Evolutionary conservation across 371 early-diverging fungal genomes (phyloP).

Genomic region (Mucor irregularis): DNA sequence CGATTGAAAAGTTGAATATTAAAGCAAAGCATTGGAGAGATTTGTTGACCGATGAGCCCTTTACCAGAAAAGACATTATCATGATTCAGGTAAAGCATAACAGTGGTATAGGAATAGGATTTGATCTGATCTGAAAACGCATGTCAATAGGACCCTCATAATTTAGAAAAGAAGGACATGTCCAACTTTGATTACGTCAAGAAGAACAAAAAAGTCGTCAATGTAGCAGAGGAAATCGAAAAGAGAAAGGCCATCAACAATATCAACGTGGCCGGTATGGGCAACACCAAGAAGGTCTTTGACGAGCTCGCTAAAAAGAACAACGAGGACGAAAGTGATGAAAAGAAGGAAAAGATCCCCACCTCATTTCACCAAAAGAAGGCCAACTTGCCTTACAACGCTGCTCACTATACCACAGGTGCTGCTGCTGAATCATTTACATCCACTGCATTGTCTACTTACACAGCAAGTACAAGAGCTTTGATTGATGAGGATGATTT

Average conservation of each 20-base stretch:
- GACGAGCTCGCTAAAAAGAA: conserved; percentile 50
- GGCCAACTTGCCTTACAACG: conserved; percentile 63
- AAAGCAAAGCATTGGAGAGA: conserved; percentile 86
- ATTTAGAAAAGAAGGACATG: conserved; percentile 70
- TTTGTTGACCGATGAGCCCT: conserved; percentile 85
- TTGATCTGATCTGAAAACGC: too few species aligned
- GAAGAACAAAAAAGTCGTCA: conserved; percentile 61
- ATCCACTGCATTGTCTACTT: conserved; percentile 78
- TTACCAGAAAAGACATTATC: conserved; percentile 86
- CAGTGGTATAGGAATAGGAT: too few species aligned
- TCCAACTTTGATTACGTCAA: conserved; percentile 74
- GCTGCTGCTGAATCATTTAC: conserved; percentile 83
- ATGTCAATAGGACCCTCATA: conserved; percentile 84
- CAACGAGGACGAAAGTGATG: conserved; percentile 29
- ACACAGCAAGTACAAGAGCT: conserved; percentile 71
- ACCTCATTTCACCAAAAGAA: conserved; percentile 52
- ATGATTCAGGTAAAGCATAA: conserved; percentile 71
- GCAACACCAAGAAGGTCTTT: conserved; percentile 60
- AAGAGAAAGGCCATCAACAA: conserved; percentile 55
- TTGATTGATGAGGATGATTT: conserved; percentile 79
- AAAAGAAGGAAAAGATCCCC: conserved; percentile 18
- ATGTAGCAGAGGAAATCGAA: conserved; percentile 52
- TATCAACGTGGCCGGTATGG: conserved; percentile 68
- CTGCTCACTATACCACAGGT: conserved; percentile 84
- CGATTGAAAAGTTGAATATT: conserved; percentile 85